Percentiles rank a stretch among this genome's conserved stretches.
phyloP scores from a whole-genome alignment of 1,139 yeast species.

The Pichia sp. region DNA sequence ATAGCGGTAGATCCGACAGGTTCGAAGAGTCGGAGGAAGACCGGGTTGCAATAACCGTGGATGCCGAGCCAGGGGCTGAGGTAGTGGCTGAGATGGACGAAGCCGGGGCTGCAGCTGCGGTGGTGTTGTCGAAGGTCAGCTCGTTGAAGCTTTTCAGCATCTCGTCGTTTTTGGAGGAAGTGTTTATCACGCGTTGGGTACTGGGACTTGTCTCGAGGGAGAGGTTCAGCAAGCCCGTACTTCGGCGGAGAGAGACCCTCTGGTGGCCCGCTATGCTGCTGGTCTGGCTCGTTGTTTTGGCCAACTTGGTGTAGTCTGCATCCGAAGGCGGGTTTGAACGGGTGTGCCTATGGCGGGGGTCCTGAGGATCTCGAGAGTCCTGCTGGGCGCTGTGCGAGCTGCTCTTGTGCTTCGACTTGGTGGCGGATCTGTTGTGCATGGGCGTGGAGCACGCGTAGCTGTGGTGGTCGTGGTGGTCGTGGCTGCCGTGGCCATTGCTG shows the following conservation, averaged over 20 bases:
- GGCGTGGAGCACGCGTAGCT: background rate
- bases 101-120: background rate
- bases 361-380: no score
- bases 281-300: background rate
- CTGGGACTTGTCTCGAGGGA: conserved; percentile 33
- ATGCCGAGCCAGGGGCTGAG: no score
- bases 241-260: conserved; percentile 31
- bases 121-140: conserved; percentile 26
- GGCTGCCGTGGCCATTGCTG: background rate
- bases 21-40: background rate
- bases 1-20: background rate
- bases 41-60: no score
- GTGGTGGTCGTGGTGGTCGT: background rate
- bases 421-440: background rate
- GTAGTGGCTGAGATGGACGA: background rate
- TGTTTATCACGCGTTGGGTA: conserved; percentile 18
- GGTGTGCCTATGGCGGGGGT: background rate
- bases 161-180: conserved; percentile 24
- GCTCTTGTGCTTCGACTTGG: background rate
- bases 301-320: background rate
- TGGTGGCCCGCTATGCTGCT: conserved; percentile 2
- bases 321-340: background rate
- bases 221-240: conserved; percentile 37
- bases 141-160: conserved; percentile 32
- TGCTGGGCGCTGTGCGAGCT: background rate